Evolutionary conservation across 768 basidiomycete species (phyloP), one percentile per base, ranked within the genome.

Genomic region (Pleurotus eryngii): DNA sequence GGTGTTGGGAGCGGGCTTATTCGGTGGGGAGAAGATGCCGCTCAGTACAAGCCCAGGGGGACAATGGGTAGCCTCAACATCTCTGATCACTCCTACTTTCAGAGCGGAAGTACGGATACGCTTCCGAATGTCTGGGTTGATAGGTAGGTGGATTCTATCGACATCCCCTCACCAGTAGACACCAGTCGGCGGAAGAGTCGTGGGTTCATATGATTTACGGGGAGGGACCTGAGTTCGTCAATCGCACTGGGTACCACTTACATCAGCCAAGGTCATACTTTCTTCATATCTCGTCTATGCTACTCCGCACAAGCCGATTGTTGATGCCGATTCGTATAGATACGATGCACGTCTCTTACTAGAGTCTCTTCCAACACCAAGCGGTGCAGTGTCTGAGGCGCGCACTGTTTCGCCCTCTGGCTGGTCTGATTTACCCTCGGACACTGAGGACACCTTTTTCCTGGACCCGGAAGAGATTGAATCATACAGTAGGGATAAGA

Each of bases 381-480:
- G 30, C 7, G 30, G 30, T 12, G 30, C 30, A 35, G 30, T 35
- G 30, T 35, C 30, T 3, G 70, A 67, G 20, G 83, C 85, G 0
- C 81, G 9, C 15, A 11, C 57, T 4, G 14, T 6, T 6, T 59
- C 61, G 22, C 42, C 83, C 2, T 71, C 77, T 3, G 90, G 89
- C 6, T 95, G 92, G 92, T 87, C 87, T 0, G 88, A 92, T 67
- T 79, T 95, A 2, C 87, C 92, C 4, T 93, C 92, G 0, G 92
- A 95, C 64, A 67, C 83, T 4, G 93, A 95, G 72, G 92, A 95
- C 62, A 87, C 82, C 0, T 95, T 93, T 70, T 90, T 90, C 72
- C 80, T 95, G 59, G 77, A 83, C 0, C 80, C 80, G 0, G 76
- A 78, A 5, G 92, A 94, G 61, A 71, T 77, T 2, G 84, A 85